Evolutionary conservation across 371 early-diverging fungal genomes (phyloP).

Genomic region (Lichtheimia hyalospora): DNA sequence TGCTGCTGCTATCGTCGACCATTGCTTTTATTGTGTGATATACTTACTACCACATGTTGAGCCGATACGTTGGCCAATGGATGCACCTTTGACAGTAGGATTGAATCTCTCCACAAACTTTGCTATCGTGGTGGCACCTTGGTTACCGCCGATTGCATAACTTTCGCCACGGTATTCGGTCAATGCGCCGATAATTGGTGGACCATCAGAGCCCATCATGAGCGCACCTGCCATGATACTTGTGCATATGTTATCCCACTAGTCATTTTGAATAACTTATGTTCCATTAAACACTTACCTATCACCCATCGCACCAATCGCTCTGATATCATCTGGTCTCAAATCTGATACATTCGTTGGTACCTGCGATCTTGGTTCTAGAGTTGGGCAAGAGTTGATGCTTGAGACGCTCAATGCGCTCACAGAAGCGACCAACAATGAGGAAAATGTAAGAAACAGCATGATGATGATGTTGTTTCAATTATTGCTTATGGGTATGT

Average conservation of each 20-base stretch:
- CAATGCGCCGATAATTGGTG: constrained; percentile 14
- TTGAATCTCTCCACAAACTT: constrained; percentile 39
- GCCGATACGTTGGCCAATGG: constrained; percentile 20
- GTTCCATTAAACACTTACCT: constrained; percentile 12
- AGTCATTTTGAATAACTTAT: too few relatives aligned
- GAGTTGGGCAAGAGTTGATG: constrained; percentile 17
- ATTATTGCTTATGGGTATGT: background rate
- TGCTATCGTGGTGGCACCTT: constrained; percentile 33
- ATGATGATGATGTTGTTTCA: background rate
- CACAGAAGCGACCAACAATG: background rate
- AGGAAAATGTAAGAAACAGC: background rate
- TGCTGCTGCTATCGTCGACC: background rate
- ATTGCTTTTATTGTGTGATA: constrained; percentile 16
- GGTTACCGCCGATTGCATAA: constrained; percentile 45
- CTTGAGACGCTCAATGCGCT: constrained; percentile 2
- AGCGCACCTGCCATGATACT: constrained; percentile 40
- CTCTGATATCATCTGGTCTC: constrained; percentile 29
- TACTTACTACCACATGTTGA: constrained; percentile 3
- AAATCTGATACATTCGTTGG: constrained; percentile 19
- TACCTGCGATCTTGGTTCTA: constrained; percentile 10
- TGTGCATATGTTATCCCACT: background rate
- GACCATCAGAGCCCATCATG: constrained; percentile 23
- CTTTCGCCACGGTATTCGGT: constrained; percentile 44
- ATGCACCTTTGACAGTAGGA: constrained; percentile 29
- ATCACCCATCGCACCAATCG: constrained; percentile 24